Evolutionary conservation across 2,329 filamentous ascomycete species (phyloP), one percentile per base, ranked within the genome.

Genomic region (Gaeumannomyces tritici): DNA sequence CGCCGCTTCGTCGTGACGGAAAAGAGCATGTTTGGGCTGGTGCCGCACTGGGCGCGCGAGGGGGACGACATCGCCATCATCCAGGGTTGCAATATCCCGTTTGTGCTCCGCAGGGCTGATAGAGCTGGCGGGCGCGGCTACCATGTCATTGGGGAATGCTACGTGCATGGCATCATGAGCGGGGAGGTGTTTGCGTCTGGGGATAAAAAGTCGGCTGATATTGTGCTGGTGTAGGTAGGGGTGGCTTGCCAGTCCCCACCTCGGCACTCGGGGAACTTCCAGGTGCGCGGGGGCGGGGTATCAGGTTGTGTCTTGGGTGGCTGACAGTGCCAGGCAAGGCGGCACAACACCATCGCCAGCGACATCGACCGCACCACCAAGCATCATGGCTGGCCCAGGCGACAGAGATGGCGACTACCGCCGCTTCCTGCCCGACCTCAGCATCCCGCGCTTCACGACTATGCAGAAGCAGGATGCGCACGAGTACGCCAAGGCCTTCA

Each of bases 381-480:
- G 35, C 35, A 42, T 4, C 21, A 51, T 51, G 42, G 18, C 42
- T 21, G 18, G 18, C 42, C 42, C 42, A 51, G 8, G 18, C 27
- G 57, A 61, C 24, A 27, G 65, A 59, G 66, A 63, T 65, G 70
- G 68, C 59, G 71, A 72, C 60, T 88, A 85, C 69, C 82, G 86
- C 63, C 74, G 82, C 62, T 82, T 84, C 69, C 76, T 90, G 18
- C 87, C 86, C 0, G 85, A 89, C 68, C 77, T 89, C 60, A 79
- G 68, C 66, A 79, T 75, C 31, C 81, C 82, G 18, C 83, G 87
- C 47, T 90, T 90, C 74, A 82, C 80, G 26, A 79, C 79, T 4
- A 86, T 89, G 75, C 80, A 83, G 64, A 78, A 79, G 61, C 86
- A 89, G 70, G 80, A 87, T 70, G 79, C 84, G 3, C 80, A 86